Evolutionary conservation across 306 rosid species (phyloP).

Genomic region (Herpetospermum pedunculosum): DNA sequence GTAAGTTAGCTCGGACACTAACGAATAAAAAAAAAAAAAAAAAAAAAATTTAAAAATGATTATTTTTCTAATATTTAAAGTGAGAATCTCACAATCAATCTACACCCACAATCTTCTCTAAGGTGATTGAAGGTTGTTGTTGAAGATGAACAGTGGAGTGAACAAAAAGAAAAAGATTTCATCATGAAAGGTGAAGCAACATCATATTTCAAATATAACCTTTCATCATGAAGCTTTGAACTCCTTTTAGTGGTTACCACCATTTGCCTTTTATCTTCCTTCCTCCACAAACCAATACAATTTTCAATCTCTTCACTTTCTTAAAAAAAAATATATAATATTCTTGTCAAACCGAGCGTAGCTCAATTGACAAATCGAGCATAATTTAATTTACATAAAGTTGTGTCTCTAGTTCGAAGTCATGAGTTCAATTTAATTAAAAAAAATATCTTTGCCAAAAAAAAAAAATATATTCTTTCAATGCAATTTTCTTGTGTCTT

Average conservation of each 20-base stretch:
- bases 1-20: too few species aligned
- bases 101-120: background rate
- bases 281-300: background rate
- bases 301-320: constrained; percentile 6
- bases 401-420: too few species aligned
- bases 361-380: too few species aligned
- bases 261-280: constrained; percentile 9
- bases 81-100: constrained; percentile 4
- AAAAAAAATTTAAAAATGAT: background rate
- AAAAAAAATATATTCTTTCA: background rate
- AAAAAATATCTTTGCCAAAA: too few species aligned
- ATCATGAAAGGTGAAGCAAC: constrained; percentile 29
- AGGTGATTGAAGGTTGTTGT: constrained; percentile 1
- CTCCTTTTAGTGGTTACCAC: constrained; percentile 13
- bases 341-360: too few species aligned
- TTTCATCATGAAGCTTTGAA: constrained; percentile 29
- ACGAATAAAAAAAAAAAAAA: too few species aligned
- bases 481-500: background rate
- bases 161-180: constrained; percentile 15
- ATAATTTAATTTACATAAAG: too few species aligned
- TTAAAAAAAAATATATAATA: background rate
- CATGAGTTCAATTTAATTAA: too few species aligned
- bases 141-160: constrained; percentile 15
- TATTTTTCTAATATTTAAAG: background rate
- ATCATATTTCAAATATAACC: constrained; percentile 15